Percentiles rank a stretch among this genome's conserved stretches.
phyloP scores from a whole-genome alignment of 495 filamentous ascomycete genomes.

The Podospora bellae-mahoneyi region DNA sequence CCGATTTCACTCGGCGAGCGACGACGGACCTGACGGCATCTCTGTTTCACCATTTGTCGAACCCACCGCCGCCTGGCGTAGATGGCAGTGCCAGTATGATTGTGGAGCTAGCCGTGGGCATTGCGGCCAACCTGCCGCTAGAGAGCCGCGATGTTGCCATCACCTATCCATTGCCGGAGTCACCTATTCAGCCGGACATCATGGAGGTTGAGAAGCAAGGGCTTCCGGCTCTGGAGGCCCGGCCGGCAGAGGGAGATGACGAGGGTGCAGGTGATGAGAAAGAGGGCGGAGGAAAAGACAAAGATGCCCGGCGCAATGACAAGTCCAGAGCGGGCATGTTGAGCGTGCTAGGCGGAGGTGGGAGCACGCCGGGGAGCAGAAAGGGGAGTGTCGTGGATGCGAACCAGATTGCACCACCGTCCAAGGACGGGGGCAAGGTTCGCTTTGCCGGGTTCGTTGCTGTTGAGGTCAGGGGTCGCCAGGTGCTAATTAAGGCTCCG shows the following conservation, averaged over 20 bases:
- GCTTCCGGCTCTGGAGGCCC: slow-evolving; percentile 65
- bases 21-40: slow-evolving; percentile 67
- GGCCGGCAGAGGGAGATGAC: slow-evolving; percentile 48
- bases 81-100: slow-evolving; percentile 84
- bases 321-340: slow-evolving; percentile 40
- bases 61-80: slow-evolving; percentile 71
- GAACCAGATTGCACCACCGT: slow-evolving; percentile 35
- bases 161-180: slow-evolving; percentile 75
- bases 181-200: slow-evolving; percentile 57
- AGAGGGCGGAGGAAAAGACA: slow-evolving; percentile 39
- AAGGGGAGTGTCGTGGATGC: slow-evolving; percentile 38
- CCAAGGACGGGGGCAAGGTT: slow-evolving; percentile 54
- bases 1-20: slow-evolving; percentile 62
- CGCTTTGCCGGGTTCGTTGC: slow-evolving; percentile 81
- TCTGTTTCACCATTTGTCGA: slow-evolving; percentile 67
- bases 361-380: slow-evolving; percentile 31
- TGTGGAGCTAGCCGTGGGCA: slow-evolving; percentile 83
- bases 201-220: slow-evolving; percentile 80
- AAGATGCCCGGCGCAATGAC: slow-evolving; percentile 32
- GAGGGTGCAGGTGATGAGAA: slow-evolving; percentile 46
- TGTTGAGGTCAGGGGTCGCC: slow-evolving; percentile 78
- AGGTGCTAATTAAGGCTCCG: slow-evolving; percentile 82
- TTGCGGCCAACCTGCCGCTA: slow-evolving; percentile 79
- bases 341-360: slow-evolving; percentile 32
- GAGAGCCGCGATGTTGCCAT: slow-evolving; percentile 90